Evolutionary conservation across 2,329 filamentous ascomycete species (phyloP), one percentile per base, ranked within the genome.

Genomic region (Phaeosphaeria sp.): DNA sequence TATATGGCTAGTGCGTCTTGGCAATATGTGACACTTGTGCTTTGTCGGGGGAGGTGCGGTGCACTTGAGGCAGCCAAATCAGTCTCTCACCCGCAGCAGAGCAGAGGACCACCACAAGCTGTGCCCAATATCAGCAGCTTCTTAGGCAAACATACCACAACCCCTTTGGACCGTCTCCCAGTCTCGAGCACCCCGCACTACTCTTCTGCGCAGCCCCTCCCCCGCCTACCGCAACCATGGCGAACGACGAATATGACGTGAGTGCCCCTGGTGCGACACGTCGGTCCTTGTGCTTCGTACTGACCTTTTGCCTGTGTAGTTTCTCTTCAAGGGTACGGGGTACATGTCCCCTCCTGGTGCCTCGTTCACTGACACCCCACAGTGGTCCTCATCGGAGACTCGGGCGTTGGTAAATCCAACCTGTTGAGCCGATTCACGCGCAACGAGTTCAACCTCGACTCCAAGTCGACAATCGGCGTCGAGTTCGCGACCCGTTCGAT

Each of bases 221-320:
- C 65, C 64, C 67, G 59, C 68, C 66, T 71, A 76, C 73, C 63
- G 65, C 74, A 75, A 72, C 73, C 55, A 99, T 98, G 95, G 95
- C 94, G 78, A 99, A 98, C 89, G 95, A 99, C 87, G 95, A 99
- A 86, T 99, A 99, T 85, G 95, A 99, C 90, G 94, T 98, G 84
- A 86, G 93, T 68, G 53, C 59, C 55, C 59, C 55, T 63, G 57
- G 60, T 67, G 66, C 61, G 55, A 61, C 61, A 53, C 46, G 55
- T 60, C 63, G 63, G 57, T 62, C 55, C 56, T 57, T 61, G 61
- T 51, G 15, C 45, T 59, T 18, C 55, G 11, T 68, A 67, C 63
- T 74, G 61, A 73, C 74, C 25, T 20, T 33, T 27, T 50, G 46
- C 48, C 65, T 69, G 67, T 80, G 67, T 80, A 97, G 93, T 98